phyloP scores from a whole-genome alignment of 345 rosid genomes.

The Combretum micranthum region DNA sequence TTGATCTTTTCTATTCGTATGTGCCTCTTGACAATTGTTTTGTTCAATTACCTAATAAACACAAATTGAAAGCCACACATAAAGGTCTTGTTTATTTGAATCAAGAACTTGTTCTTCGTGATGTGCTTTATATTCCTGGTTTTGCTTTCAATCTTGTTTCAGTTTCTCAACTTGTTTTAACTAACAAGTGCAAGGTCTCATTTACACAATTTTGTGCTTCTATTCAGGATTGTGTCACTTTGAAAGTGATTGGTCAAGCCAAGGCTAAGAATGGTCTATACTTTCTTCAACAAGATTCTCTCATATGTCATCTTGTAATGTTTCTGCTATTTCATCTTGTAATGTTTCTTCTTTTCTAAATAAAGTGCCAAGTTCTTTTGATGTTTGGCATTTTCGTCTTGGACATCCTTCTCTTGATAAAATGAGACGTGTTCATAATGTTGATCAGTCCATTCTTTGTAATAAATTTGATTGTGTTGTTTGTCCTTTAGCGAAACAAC shows the following conservation, averaged over 20 bases:
- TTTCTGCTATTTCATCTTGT: too few species aligned
- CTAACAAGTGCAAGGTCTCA: background rate
- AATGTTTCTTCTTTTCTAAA: too few species aligned
- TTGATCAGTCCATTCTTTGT: too few species aligned
- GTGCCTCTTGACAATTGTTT: background rate
- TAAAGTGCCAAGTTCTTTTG: too few species aligned
- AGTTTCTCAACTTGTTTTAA: background rate
- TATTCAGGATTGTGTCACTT: background rate
- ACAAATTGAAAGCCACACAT: background rate
- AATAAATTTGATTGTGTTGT: too few species aligned
- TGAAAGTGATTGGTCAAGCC: background rate
- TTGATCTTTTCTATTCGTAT: background rate
- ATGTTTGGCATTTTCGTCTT: too few species aligned
- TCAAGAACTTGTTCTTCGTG: background rate
- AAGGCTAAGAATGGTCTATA: too few species aligned
- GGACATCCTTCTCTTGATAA: too few species aligned
- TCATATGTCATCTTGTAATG: too few species aligned
- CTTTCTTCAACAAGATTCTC: too few species aligned
- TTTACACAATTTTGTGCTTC: background rate
- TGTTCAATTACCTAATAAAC: background rate
- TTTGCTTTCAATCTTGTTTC: background rate
- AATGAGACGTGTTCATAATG: too few species aligned
- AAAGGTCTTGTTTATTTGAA: background rate
- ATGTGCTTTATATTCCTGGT: background rate
- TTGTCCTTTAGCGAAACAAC: too few species aligned